Conservation (phyloP, 1,284 basidiomycete species). For the Singerocomus inundabilis region DNA sequence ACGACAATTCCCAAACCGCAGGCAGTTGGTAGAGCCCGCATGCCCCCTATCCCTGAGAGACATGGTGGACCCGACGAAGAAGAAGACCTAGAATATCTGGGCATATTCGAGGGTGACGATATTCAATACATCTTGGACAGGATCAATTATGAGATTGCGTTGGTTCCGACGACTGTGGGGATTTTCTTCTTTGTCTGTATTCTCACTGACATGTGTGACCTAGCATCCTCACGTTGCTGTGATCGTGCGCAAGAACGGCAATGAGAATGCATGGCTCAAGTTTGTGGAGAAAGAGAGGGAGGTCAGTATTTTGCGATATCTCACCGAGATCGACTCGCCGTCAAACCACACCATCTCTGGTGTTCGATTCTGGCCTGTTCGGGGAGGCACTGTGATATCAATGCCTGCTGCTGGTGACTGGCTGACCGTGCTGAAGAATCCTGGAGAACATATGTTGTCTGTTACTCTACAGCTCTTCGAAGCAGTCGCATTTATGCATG, state of each 20-base stretch:
- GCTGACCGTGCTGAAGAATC: neutral
- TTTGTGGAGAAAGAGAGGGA: neutral
- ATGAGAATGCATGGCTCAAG: constrained; percentile 3
- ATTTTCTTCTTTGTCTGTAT: neutral
- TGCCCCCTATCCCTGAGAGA: neutral
- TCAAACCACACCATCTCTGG: constrained; percentile 1
- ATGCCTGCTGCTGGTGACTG: neutral
- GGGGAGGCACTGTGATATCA: neutral
- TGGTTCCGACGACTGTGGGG: neutral
- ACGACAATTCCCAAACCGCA: neutral
- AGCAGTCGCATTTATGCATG: constrained; percentile 13
- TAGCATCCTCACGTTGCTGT: neutral
- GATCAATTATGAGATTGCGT: constrained; percentile 11
- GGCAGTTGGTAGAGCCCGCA: neutral
- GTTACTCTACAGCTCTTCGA: constrained; percentile 5
- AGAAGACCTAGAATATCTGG: constrained; percentile 2
- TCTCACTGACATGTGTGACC: neutral
- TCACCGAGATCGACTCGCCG: neutral
- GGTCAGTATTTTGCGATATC: neutral
- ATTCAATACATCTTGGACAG: constrained; percentile 2
- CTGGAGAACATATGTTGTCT: neutral
- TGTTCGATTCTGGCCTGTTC: neutral
- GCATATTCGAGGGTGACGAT: constrained; percentile 5
- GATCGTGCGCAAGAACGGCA: neutral
- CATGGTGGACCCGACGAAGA: fast-evolving